Evolutionary conservation across 768 basidiomycete genomes (phyloP).

Genomic region (Cystobasidiopsis lactophilus): DNA sequence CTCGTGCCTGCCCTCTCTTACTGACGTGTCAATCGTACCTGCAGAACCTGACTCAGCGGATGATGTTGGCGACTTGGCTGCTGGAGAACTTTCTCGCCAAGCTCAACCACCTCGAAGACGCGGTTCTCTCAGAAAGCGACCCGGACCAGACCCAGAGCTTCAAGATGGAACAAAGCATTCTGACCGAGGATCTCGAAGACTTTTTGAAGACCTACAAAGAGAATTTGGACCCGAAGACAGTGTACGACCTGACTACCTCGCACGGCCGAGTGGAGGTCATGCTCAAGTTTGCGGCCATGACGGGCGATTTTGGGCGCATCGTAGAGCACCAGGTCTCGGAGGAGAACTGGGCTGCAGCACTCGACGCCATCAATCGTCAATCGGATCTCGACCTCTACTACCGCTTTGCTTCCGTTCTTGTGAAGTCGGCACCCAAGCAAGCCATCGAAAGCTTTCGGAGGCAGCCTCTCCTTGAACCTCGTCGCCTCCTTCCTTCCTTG

Average conservation of each 20-base stretch:
- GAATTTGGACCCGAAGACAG: constrained; percentile 60
- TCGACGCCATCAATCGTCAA: constrained; percentile 75
- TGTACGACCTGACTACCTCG: constrained; percentile 78
- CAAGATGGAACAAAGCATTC: constrained; percentile 48
- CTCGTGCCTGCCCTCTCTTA: not conserved
- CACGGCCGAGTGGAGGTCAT: constrained; percentile 87
- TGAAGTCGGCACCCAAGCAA: constrained; percentile 65
- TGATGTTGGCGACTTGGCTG: constrained; percentile 96
- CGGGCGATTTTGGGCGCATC: constrained; percentile 64
- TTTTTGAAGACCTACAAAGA: constrained; percentile 89
- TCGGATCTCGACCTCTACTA: constrained; percentile 71
- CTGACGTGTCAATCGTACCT: not conserved
- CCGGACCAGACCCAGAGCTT: constrained; percentile 54
- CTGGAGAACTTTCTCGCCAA: constrained; percentile 93
- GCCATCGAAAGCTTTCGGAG: constrained; percentile 84
- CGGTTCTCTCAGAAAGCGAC: constrained; percentile 53
- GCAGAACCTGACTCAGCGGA: constrained; percentile 76
- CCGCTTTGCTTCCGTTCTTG: constrained; percentile 67
- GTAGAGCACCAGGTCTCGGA: constrained; percentile 80
- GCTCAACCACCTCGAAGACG: constrained; percentile 84
- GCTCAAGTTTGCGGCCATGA: constrained; percentile 58
- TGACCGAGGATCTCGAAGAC: constrained; percentile 79
- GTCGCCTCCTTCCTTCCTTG: constrained; percentile 70
- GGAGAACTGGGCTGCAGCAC: constrained; percentile 75
- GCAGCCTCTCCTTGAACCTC: constrained; percentile 52